Evolutionary conservation across 306 rosid species (phyloP), one percentile per base, ranked within the genome.

Genomic region (Rosa rugosa): DNA sequence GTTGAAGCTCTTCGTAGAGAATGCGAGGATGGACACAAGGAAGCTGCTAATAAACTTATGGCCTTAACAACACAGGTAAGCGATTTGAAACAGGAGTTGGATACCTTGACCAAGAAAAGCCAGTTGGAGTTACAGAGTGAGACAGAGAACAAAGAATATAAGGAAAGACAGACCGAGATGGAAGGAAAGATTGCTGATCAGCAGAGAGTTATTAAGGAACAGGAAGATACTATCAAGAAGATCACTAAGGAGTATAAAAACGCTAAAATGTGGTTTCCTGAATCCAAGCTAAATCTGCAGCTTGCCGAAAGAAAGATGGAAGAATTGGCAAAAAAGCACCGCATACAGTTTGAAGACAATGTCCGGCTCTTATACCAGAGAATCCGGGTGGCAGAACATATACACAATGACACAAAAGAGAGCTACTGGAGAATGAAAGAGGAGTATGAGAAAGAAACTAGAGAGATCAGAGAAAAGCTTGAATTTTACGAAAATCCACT

Each of bases 331-430:
- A 84, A 84, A 11, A 85, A 80, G 78, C 79, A 78, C 71, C 81
- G 89, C 11, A 73, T 46, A 64, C 79, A 86, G 77, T 63, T 89
- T 57, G 93, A 92, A 72, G 93, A 89, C 47, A 84, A 83, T 20
- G 81, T 91, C 22, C 85, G 90, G 17, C 20, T 94, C 46, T 50
- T 94, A 69, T 83, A 80, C 63, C 92, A 80, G 41, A 88, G 97
- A 63, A 78, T 94, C 83, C 87, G 81, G 53, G 90, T 90, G 1
- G 88, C 97, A 10, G 98, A 94, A 77, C 93, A 89, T 41, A 69
- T 92, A 31, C 91, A 90, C 69, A 81, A 60, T 6, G 93, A 94
- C 38, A 89, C 80, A 82, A 90, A 86, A 75, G 86, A 84, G 23
- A 84, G 83, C 73, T 87, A 80, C 85, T 87, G 77, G 72, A 16